Conservation (phyloP, 192 early-diverging fungal genomes). For the Podila epicladia region DNA sequence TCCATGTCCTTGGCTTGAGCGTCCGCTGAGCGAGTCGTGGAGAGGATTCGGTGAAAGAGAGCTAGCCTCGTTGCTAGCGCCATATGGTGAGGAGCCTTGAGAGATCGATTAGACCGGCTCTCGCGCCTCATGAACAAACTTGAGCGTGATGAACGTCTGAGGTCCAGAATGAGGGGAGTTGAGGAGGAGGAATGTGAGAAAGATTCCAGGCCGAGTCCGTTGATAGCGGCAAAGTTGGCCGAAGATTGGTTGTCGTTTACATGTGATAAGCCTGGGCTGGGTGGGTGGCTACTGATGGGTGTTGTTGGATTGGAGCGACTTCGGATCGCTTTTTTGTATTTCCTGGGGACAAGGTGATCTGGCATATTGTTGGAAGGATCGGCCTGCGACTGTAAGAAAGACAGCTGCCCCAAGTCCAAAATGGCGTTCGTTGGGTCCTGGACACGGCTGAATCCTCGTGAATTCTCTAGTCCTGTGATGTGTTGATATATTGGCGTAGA, state of each 20-base stretch:
- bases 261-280: slow-evolving; percentile 18
- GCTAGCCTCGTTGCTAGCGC: slow-evolving; percentile 39
- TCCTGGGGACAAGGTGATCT: slow-evolving; percentile 15
- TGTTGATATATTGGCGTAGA: not conserved
- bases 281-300: slow-evolving; percentile 35
- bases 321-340: slow-evolving; percentile 30
- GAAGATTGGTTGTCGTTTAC: slow-evolving; percentile 12
- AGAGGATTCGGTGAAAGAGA: slow-evolving; percentile 28
- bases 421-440: not conserved
- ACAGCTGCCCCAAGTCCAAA: not conserved
- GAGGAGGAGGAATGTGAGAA: slow-evolving; percentile 15
- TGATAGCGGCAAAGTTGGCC: not conserved
- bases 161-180: slow-evolving; percentile 15
- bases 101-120: slow-evolving; percentile 6
- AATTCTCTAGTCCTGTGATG: slow-evolving; percentile 16
- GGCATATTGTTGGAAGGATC: not conserved
- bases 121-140: slow-evolving; percentile 38
- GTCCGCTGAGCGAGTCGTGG: slow-evolving; percentile 20
- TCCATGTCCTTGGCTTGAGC: slow-evolving; percentile 36
- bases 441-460: slow-evolving; percentile 33
- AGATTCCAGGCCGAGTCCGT: slow-evolving; percentile 6
- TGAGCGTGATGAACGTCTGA: not conserved
- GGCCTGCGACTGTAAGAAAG: slow-evolving; percentile 6
- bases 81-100: slow-evolving; percentile 12
- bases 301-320: slow-evolving; percentile 47